Conservation (phyloP, 768 basidiomycete genomes). For the Hirschioporus abietinus region DNA sequence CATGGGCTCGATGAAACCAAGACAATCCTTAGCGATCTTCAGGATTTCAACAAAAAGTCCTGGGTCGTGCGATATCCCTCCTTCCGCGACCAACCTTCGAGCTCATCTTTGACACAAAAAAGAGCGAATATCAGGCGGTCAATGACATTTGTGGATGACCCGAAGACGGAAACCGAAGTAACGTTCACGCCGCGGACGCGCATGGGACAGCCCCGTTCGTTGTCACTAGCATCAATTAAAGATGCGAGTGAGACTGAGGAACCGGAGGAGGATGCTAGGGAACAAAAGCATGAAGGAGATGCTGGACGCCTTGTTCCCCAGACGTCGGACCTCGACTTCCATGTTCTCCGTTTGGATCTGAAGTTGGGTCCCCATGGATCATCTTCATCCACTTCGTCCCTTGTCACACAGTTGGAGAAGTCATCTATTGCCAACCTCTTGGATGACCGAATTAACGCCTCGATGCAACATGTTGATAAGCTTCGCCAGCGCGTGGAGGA, state of each 20-base stretch:
- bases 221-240: constrained; percentile 50
- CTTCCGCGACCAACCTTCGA: constrained; percentile 42
- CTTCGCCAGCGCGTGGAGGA: constrained; percentile 85
- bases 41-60: constrained; percentile 75
- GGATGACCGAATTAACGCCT: constrained; percentile 73
- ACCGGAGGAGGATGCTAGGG: constrained; percentile 18
- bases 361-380: constrained; percentile 77
- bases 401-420: constrained; percentile 91
- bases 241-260: constrained; percentile 38
- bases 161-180: constrained; percentile 60
- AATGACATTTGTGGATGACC: constrained; percentile 83
- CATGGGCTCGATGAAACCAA: constrained; percentile 72
- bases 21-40: constrained; percentile 61
- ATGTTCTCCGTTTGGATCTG: constrained; percentile 87
- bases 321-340: constrained; percentile 57
- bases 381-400: constrained; percentile 47
- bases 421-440: constrained; percentile 88
- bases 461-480: constrained; percentile 75
- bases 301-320: constrained; percentile 34
- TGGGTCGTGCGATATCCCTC: constrained; percentile 91
- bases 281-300: constrained; percentile 25
- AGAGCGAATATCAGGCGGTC: constrained; percentile 54
- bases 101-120: constrained; percentile 19
- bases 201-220: constrained; percentile 45
- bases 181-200: constrained; percentile 42